Conservation (phyloP, 805 yeast genomes). For the Yamadazyma paraphyllophila region DNA sequence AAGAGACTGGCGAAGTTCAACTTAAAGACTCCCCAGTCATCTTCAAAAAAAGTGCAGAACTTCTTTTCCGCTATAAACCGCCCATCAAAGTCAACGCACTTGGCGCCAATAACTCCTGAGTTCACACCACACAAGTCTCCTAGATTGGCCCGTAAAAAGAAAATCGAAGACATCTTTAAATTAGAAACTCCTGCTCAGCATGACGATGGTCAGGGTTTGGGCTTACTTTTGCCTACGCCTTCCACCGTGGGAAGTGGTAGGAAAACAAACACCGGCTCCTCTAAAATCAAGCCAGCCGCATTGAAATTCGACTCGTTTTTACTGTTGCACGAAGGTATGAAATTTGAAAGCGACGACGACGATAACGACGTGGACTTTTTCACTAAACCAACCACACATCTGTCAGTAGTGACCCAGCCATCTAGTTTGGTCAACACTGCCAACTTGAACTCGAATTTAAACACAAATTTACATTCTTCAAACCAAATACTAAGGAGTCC, state of each 20-base stretch:
- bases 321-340: constrained; percentile 21
- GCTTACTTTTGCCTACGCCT: constrained; percentile 35
- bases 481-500: constrained; percentile 2
- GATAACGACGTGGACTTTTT: constrained; percentile 19
- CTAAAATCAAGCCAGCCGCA: constrained; percentile 7
- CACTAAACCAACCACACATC: neutral
- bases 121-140: constrained; percentile 17
- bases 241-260: constrained; percentile 40
- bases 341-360: constrained; percentile 26
- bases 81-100: neutral
- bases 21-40: constrained; percentile 9
- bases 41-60: constrained; percentile 7
- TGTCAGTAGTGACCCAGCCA: neutral
- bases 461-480: constrained; percentile 4
- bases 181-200: constrained; percentile 4
- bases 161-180: constrained; percentile 12
- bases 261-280: constrained; percentile 13
- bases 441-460: constrained; percentile 2
- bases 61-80: constrained; percentile 3
- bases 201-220: constrained; percentile 15
- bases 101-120: constrained; percentile 16
- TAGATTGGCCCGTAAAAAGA: constrained; percentile 10
- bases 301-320: constrained; percentile 20
- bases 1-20: neutral
- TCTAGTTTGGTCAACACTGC: neutral